A percentile compares a stretch with the other conserved stretches of the same genome.
These are phyloP conservation scores for Xylaria grammica DNA, from an alignment of 495 filamentous ascomycete genomes.

Conservation along the genomic window DNA sequence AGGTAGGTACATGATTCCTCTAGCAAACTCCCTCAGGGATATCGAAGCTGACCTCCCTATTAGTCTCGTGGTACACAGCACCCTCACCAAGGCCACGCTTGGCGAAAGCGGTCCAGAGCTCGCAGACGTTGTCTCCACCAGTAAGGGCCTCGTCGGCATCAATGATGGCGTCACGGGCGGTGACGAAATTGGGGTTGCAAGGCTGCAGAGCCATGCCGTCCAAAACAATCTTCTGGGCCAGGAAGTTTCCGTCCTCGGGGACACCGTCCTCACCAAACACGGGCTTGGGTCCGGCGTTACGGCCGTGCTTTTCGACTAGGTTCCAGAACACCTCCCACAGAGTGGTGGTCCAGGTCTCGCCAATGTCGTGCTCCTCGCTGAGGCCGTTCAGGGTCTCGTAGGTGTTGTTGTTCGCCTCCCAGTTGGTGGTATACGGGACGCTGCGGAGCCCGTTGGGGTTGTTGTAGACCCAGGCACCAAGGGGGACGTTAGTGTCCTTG, in stretches of 20 bases:
- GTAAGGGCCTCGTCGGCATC: conserved; percentile 49
- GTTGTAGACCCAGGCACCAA: conserved; percentile 41
- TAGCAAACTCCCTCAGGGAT: conserved; percentile 26
- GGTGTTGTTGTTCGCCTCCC: conserved; percentile 42
- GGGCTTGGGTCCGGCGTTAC: conserved; percentile 41
- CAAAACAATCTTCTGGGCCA: conserved; percentile 52
- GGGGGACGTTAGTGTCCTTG: conserved; percentile 35
- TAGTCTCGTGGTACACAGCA: conserved; percentile 24
- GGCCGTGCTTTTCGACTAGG: conserved; percentile 49
- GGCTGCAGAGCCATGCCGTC: conserved; percentile 55
- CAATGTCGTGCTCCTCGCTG: conserved; percentile 41
- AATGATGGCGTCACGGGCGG: conserved; percentile 49
- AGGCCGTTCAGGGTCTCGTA: conserved; percentile 40
- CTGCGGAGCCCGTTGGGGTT: conserved; percentile 39
- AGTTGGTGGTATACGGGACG: conserved; percentile 46
- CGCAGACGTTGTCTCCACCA: conserved; percentile 46
- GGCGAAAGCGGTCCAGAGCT: conserved; percentile 51
- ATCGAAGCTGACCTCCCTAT: conserved; percentile 21
- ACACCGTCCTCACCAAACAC: conserved; percentile 40
- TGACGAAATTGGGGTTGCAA: conserved; percentile 48
- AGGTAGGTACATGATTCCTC: conserved; percentile 8
- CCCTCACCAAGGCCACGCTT: conserved; percentile 44
- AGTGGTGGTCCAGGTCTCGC: conserved; percentile 49
- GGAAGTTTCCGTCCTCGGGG: conserved; percentile 45
- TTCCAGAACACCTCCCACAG: conserved; percentile 51